phyloP scores from a whole-genome alignment of 2,329 filamentous ascomycete species.

The Aspergillus novofumigatus region DNA sequence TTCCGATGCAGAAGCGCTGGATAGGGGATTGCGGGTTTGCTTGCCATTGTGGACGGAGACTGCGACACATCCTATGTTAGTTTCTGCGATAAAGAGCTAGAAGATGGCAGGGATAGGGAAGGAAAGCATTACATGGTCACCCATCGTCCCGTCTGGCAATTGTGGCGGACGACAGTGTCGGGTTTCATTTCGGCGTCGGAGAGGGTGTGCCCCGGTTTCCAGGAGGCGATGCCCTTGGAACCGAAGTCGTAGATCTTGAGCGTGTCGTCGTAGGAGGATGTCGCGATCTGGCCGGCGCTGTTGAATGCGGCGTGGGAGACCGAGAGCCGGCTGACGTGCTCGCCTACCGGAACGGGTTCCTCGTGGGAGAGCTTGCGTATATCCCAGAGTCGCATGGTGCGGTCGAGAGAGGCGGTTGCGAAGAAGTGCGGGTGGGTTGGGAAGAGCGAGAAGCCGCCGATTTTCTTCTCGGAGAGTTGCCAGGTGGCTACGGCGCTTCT shows the following conservation, averaged over 20 bases:
- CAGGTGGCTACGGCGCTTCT: slow-evolving; percentile 61
- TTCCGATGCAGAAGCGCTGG: slow-evolving; percentile 86
- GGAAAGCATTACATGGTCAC: slow-evolving; percentile 67
- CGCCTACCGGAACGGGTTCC: slow-evolving; percentile 67
- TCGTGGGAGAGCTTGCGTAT: slow-evolving; percentile 66
- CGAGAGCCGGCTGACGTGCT: slow-evolving; percentile 76
- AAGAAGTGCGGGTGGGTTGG: slow-evolving; percentile 76
- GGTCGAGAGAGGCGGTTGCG: slow-evolving; percentile 84
- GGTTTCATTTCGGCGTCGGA: slow-evolving; percentile 64
- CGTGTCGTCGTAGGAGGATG: slow-evolving; percentile 90
- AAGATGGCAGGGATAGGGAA: slow-evolving; percentile 18
- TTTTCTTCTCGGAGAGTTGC: slow-evolving; percentile 83
- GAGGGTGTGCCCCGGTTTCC: slow-evolving; percentile 57
- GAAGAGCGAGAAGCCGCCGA: slow-evolving; percentile 85
- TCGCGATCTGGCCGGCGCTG: slow-evolving; percentile 77
- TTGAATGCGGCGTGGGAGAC: slow-evolving; percentile 94
- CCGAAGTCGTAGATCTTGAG: slow-evolving; percentile 85
- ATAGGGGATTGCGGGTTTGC: slow-evolving; percentile 69
- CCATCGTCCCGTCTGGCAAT: slow-evolving; percentile 94
- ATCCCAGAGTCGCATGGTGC: slow-evolving; percentile 90
- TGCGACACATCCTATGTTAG: slow-evolving; percentile 23
- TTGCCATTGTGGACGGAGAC: slow-evolving; percentile 86
- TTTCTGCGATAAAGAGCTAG: background rate
- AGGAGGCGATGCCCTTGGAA: slow-evolving; percentile 52
- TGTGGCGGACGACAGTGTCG: slow-evolving; percentile 67